Evolutionary conservation across 805 yeast genomes (phyloP), one percentile per base, ranked within the genome.

Genomic region (Schwanniomyces vanrijiae): DNA sequence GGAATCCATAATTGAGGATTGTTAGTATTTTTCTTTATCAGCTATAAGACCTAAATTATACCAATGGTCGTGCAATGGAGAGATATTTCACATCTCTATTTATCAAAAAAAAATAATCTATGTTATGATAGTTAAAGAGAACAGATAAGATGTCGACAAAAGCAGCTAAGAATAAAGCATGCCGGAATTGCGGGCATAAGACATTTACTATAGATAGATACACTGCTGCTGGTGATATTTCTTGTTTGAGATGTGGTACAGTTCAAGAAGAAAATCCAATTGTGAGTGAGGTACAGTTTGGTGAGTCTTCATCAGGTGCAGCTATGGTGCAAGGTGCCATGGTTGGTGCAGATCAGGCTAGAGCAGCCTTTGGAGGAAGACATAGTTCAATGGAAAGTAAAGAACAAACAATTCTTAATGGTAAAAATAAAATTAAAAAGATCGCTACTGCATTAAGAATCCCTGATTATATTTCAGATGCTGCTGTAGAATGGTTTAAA

Each of bases 251-350:
- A 28, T 94, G 99, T 80, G 97, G 97, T 64, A 71, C 82, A 18
- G 97, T 94, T 25, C 79, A 80, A 48, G 96, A 90, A 53, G 98
- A 91, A 61, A 88, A 90, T 58, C 96, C 96, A 18, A 92, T 94
- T 54, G 98, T 95, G 9, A 84, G 96, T 6, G 99, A 94, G 62
- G 94, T 95, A 45, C 88, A 94, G 10, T 94, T 91, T 69, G 94
- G 95, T 38, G 99, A 95, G 60, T 78, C 91, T 2, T 78, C 96
- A 16, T 78, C 86, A 21, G 99, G 99, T 56, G 97, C 96, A 11
- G 97, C 99, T 29, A 82, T 88, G 43, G 96, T 94, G 1, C 96
- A 92, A 55, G 99, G 99, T 60, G 82, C 96, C 41, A 91, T 89
- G 75, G 86, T 94, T 29, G 89, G 90, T 38, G 86, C 90, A 0